These are phyloP conservation scores for Ophiocordyceps unilateralis DNA, from an alignment of 2,329 filamentous ascomycete species.

Conservation along the genomic window DNA sequence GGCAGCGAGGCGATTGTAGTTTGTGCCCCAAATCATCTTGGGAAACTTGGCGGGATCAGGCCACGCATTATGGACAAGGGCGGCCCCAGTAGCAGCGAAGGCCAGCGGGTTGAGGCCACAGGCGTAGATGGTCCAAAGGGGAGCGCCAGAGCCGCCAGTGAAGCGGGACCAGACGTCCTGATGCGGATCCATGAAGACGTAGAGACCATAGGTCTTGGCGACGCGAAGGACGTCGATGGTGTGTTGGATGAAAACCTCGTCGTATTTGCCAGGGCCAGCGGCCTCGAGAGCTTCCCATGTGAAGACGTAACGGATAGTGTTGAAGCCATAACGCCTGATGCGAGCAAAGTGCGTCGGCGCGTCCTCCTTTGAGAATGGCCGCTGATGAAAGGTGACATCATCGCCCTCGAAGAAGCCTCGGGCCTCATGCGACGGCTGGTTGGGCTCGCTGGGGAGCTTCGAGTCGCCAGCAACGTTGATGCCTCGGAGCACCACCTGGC, in stretches of 20 bases:
- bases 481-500: slow-evolving; percentile 76
- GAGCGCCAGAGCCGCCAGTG: slow-evolving; percentile 84
- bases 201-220: slow-evolving; percentile 83
- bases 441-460: slow-evolving; percentile 70
- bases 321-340: slow-evolving; percentile 81
- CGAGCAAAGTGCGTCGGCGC: slow-evolving; percentile 75
- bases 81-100: slow-evolving; percentile 76
- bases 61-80: slow-evolving; percentile 89
- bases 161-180: slow-evolving; percentile 98
- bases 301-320: slow-evolving; percentile 90
- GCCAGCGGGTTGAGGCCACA: slow-evolving; percentile 75
- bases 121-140: slow-evolving; percentile 95
- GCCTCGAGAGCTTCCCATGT: slow-evolving; percentile 99
- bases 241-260: slow-evolving; percentile 83
- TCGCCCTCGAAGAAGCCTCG: slow-evolving; percentile 86
- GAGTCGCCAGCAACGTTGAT: slow-evolving; percentile 88
- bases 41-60: slow-evolving; percentile 72
- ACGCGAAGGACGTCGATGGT: slow-evolving; percentile 72
- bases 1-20: slow-evolving; percentile 74
- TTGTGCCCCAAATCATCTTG: slow-evolving; percentile 99
- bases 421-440: slow-evolving; percentile 62
- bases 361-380: slow-evolving; percentile 70
- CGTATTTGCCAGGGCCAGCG: slow-evolving; percentile 75
- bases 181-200: slow-evolving; percentile 96
- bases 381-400: slow-evolving; percentile 70